These are phyloP conservation scores for Helminthosporium solani DNA, from an alignment of 2,329 filamentous ascomycete genomes.

Conservation along the genomic window DNA sequence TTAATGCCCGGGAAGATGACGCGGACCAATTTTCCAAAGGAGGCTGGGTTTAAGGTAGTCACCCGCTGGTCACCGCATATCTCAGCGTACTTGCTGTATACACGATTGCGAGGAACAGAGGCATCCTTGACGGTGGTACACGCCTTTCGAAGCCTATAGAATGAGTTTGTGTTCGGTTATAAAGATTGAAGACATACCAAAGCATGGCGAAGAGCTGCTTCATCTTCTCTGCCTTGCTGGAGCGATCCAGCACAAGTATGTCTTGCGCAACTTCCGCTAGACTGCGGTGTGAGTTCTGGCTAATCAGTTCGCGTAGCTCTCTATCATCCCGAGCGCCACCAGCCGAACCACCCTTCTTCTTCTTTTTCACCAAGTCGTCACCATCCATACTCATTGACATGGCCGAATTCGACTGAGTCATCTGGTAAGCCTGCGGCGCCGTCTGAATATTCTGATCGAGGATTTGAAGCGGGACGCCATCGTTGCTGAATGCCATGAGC, in stretches of 20 bases:
- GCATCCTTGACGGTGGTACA: conserved; percentile 68
- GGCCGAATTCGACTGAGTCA: not conserved
- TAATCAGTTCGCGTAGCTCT: conserved; percentile 74
- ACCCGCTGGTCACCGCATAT: conserved; percentile 91
- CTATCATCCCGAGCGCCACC: conserved; percentile 78
- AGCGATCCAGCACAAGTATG: conserved; percentile 75
- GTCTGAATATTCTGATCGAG: conserved; percentile 24
- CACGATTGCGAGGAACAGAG: conserved; percentile 86
- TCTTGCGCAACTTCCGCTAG: conserved; percentile 73
- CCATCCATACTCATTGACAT: not conserved
- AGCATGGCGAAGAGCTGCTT: conserved; percentile 88
- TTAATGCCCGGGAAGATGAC: conserved; percentile 95
- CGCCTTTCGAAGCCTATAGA: conserved; percentile 67
- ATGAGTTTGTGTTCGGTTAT: not conserved
- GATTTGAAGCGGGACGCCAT: conserved; percentile 24
- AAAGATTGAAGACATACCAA: conserved; percentile 60
- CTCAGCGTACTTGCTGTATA: conserved; percentile 94
- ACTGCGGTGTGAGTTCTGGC: conserved; percentile 65
- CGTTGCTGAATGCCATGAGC: conserved; percentile 28
- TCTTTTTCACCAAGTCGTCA: conserved; percentile 41
- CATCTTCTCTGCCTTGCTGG: conserved; percentile 77
- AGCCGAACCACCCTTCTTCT: conserved; percentile 59
- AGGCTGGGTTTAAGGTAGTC: conserved; percentile 92
- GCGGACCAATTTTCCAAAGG: conserved; percentile 94
- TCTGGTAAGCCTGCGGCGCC: conserved; percentile 7